Percentiles rank a stretch among this genome's conserved stretches.
Evolutionary conservation across 2,329 filamentous ascomycete species (phyloP).

Genomic region (Fonsecaea pugnacius): DNA sequence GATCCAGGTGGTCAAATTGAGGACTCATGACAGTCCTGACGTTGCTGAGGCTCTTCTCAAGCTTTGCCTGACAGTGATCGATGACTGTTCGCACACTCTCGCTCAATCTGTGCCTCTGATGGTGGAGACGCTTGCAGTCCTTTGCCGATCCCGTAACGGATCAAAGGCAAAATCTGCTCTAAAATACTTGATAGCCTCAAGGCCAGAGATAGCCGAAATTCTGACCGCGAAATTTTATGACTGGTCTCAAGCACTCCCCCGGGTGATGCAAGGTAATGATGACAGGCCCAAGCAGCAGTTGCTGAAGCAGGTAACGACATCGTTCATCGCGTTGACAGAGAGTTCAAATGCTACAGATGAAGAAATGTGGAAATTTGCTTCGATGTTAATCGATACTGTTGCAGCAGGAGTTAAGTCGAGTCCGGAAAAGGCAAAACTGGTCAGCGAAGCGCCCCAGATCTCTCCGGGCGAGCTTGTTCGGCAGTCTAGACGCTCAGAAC

Average conservation of each 20-base stretch:
- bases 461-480: slow-evolving; percentile 19
- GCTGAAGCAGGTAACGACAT: slow-evolving; percentile 75
- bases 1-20: slow-evolving; percentile 74
- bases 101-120: slow-evolving; percentile 70
- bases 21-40: slow-evolving; percentile 69
- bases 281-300: slow-evolving; percentile 74
- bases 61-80: slow-evolving; percentile 75
- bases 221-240: slow-evolving; percentile 74
- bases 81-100: slow-evolving; percentile 77
- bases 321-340: slow-evolving; percentile 67
- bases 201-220: slow-evolving; percentile 64
- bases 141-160: slow-evolving; percentile 60
- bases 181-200: slow-evolving; percentile 65
- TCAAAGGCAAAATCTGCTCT: slow-evolving; percentile 52
- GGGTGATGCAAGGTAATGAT: slow-evolving; percentile 81
- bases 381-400: slow-evolving; percentile 75
- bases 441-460: slow-evolving; percentile 20
- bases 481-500: background rate
- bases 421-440: slow-evolving; percentile 13
- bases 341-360: slow-evolving; percentile 68
- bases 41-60: slow-evolving; percentile 70
- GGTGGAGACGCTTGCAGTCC: slow-evolving; percentile 77
- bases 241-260: slow-evolving; percentile 80
- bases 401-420: slow-evolving; percentile 51
- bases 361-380: slow-evolving; percentile 69